These are phyloP conservation scores for Geosmithia flava DNA, from an alignment of 2,329 filamentous ascomycete species.

Conservation along the genomic window DNA sequence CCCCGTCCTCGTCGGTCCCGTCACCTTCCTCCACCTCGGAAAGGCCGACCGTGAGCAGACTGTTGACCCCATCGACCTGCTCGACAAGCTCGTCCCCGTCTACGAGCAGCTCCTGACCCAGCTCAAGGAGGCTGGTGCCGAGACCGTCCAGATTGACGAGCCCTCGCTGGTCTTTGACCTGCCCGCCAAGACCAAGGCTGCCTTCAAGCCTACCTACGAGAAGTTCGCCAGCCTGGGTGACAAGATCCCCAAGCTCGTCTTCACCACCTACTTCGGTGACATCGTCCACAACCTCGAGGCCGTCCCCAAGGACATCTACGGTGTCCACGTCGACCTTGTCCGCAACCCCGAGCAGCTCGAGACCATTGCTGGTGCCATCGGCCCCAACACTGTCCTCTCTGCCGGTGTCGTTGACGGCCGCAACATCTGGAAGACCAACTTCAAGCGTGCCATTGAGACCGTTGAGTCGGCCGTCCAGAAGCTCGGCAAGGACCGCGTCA, in stretches of 20 bases:
- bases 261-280: constrained; percentile 98
- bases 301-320: constrained; percentile 67
- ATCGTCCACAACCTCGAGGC: constrained; percentile 98
- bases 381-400: constrained; percentile 81
- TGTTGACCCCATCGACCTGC: constrained; percentile 85
- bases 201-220: constrained; percentile 97
- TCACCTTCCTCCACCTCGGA: constrained; percentile 93
- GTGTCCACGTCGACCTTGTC: constrained; percentile 89
- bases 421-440: constrained; percentile 99
- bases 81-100: constrained; percentile 85
- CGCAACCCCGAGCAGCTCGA: constrained; percentile 97
- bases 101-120: constrained; percentile 87
- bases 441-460: constrained; percentile 84
- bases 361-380: constrained; percentile 69
- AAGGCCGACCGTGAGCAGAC: constrained; percentile 96
- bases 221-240: constrained; percentile 65
- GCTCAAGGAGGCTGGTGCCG: constrained; percentile 92
- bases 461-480: constrained; percentile 85
- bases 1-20: constrained; percentile 87
- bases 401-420: constrained; percentile 95
- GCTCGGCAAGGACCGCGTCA: constrained; percentile 93
- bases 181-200: constrained; percentile 77
- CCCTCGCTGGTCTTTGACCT: constrained; percentile 94
- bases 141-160: constrained; percentile 97
- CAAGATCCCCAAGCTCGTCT: constrained; percentile 75